A percentile compares a stretch with the other conserved stretches of the same genome.
Evolutionary conservation across 192 early-diverging fungal species (phyloP).

Genomic region (Funneliformis geosporum): DNA sequence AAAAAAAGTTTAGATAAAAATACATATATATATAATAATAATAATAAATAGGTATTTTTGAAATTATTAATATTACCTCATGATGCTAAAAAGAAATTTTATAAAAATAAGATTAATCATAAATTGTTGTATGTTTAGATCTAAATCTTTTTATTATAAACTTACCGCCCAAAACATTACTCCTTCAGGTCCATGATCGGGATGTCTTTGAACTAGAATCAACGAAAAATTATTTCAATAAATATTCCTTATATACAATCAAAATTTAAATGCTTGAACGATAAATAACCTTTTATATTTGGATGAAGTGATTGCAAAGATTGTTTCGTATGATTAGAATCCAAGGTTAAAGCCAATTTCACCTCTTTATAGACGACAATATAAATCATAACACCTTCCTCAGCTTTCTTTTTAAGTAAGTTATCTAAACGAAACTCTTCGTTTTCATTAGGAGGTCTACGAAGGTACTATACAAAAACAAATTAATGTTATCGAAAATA

Average conservation of each 20-base stretch:
- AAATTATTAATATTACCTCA: not conserved
- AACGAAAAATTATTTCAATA: not conserved
- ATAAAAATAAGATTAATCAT: not conserved
- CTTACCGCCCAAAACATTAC: slow-evolving; percentile 79
- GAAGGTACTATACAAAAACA: slow-evolving; percentile 55
- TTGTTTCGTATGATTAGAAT: slow-evolving; percentile 71
- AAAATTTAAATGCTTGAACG: not conserved
- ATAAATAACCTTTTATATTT: slow-evolving; percentile 64
- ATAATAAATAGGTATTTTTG: not conserved
- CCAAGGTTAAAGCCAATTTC: slow-evolving; percentile 66
- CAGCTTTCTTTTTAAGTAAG: slow-evolving; percentile 74
- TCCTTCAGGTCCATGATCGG: slow-evolving; percentile 73
- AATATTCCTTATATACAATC: not conserved
- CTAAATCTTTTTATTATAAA: not conserved
- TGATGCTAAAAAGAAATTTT: not conserved
- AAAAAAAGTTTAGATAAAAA: too few relatives aligned
- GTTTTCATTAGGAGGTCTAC: slow-evolving; percentile 64
- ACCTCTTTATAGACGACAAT: slow-evolving; percentile 84
- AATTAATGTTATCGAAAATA: not conserved
- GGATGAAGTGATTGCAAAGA: slow-evolving; percentile 67
- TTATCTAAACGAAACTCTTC: slow-evolving; percentile 75
- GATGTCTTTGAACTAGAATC: slow-evolving; percentile 70
- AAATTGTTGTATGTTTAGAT: too few relatives aligned
- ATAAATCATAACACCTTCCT: slow-evolving; percentile 82
- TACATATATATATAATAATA: too few relatives aligned